Evolutionary conservation across 495 filamentous ascomycete genomes (phyloP).

Genomic region (Oidiodendron maius): DNA sequence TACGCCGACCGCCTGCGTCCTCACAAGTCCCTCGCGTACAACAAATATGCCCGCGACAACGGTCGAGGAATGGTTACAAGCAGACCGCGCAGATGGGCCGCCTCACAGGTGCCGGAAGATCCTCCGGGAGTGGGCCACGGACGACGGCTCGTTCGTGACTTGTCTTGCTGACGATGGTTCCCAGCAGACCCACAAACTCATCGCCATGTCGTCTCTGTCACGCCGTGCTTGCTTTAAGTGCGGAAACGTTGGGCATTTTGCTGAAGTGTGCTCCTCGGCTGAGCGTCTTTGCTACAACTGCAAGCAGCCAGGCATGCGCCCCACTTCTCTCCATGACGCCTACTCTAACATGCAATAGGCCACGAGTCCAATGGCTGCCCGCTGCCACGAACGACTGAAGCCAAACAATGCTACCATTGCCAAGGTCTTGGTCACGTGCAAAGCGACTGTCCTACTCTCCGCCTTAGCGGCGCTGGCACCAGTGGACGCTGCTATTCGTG

Average conservation of each 20-base stretch:
- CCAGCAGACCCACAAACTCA: constrained; percentile 31
- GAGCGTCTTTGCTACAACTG: constrained; percentile 99
- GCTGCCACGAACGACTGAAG: constrained; percentile 90
- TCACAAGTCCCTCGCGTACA: constrained; percentile 1
- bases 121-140: constrained; percentile 25
- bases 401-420: constrained; percentile 99
- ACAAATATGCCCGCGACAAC: constrained; percentile 24
- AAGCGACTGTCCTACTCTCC: constrained; percentile 96
- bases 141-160: constrained; percentile 27
- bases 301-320: constrained; percentile 36
- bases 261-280: constrained; percentile 93
- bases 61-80: constrained; percentile 24
- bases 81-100: constrained; percentile 14
- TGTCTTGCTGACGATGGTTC: constrained; percentile 31
- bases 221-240: constrained; percentile 99
- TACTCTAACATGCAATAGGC: constrained; percentile 48
- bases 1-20: constrained; percentile 3
- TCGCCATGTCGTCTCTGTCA: constrained; percentile 81
- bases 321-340: constrained; percentile 7
- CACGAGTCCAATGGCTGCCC: constrained; percentile 98
- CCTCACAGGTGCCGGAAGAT: constrained; percentile 31
- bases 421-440: constrained; percentile 98
- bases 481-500: constrained; percentile 95
- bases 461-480: constrained; percentile 71
- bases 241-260: constrained; percentile 98